Evolutionary conservation across 495 filamentous ascomycete species (phyloP), one percentile per base, ranked within the genome.

Genomic region (Trichocladium uniseriatum): DNA sequence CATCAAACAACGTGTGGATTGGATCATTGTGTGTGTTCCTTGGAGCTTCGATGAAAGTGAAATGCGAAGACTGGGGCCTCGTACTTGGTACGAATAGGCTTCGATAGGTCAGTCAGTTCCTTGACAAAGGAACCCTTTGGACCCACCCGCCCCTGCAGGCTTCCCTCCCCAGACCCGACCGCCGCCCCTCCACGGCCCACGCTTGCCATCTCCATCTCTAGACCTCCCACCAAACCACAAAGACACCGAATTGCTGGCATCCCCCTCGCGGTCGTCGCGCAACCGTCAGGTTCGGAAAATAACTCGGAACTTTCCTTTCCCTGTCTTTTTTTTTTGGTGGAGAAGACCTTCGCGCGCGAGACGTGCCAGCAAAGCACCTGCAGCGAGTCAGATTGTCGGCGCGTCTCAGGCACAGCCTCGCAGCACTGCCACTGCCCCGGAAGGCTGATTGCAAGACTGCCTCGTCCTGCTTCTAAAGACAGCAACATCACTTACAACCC

Each of bases 391-490:
- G 52, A 56, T 54, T 49, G 52, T 51, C 50, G 55, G 51, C 56
- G 55, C 55, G 54, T 51, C 46, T 43, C 55, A 47, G 60, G 64
- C 63, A 67, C 64, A 65, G 62, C 64, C 64, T 61, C 62, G 44
- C 46, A 54, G 62, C 64, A 67, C 55, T 59, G 64, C 60, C 58
- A 56, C 64, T 14, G 52, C 53, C 43, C 58, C 60, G 57, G 45
- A 57, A 65, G 64, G 64, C 64, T 65, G 64, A 67, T 55, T 59
- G 31, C 49, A 49, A 65, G 48, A 60, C 54, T 65, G 62, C 64
- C 62, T 64, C 54, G 63, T 54, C 52, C 35, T 45, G 43, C 28
- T 67, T 65, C 64, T 67, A 67, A 65, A 63, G 51, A 67, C 62
- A 62, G 64, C 54, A 67, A 63, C 64, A 67, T 51, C 58, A 58